Base-by-base conservation (phyloP, 176 grass and related monocot species). In the Carex scoparia region DNA sequence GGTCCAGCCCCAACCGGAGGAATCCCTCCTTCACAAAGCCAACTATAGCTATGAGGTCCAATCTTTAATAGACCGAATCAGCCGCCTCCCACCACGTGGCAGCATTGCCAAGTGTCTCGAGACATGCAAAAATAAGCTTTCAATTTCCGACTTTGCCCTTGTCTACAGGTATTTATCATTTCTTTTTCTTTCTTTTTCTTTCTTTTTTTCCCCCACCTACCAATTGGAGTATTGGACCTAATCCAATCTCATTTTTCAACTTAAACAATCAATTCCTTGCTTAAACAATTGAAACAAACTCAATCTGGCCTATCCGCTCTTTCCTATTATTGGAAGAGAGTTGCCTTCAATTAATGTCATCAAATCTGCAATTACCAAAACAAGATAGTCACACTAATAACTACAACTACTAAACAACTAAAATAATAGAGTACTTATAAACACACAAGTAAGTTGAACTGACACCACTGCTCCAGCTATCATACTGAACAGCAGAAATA, bases 1-100 rank as follows among this genome's bases (percentile, higher is more conserved):
- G 40, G 7, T 30, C 1, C 38, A 88, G 32, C 40, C 86, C 23
- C 23, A 23, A 23, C 23, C 23, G 23, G 23, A 23, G 13, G 90
- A 89, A 14, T 49, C 78, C 6, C 60, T 53, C 23, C 23, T 23
- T 23, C 23, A 23, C 23, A 23, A 86, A 35, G 86, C 86, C 1
- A 88, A 87, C 83, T 85, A 73, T 85, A 85, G 86, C 23, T 98
- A 95, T 88, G 88, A 98, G 86, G 93, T 95, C 80, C 91, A 95
- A 83, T 89, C 91, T 19, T 84, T 98, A 76, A 98, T 98, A 86
- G 79, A 95, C 28, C 75, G 88, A 66, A 88, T 98, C 58, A 95
- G 95, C 85, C 94, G 92, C 84, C 93, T 98, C 54, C 93, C 95
- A 7, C 93, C 95, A 42, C 87, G 93, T 82, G 95, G 95, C 35